A percentile compares a stretch with the other conserved stretches of the same genome.
Conservation (phyloP, 129 eudicot species). For the Daucus carota region DNA sequence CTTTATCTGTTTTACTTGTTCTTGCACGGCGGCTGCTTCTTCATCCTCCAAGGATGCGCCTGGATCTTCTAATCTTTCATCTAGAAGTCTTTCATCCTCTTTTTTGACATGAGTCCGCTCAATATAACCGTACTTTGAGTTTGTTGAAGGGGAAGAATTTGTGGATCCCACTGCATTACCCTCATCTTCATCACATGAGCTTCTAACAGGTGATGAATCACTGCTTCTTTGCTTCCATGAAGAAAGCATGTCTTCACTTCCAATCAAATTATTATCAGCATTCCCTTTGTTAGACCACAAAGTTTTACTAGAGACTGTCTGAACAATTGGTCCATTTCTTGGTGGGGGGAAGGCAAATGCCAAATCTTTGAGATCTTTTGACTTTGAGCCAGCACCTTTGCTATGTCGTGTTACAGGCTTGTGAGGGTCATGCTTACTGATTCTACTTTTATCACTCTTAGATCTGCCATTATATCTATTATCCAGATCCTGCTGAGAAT, state of each 20-base stretch:
- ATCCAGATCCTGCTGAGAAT: constrained; percentile 30
- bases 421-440: constrained; percentile 30
- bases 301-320: constrained; percentile 40
- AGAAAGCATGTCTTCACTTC: constrained; percentile 55
- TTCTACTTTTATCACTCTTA: constrained; percentile 38
- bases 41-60: constrained; percentile 87
- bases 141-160: constrained; percentile 73
- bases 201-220: constrained; percentile 66
- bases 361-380: constrained; percentile 38
- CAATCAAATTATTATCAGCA: constrained; percentile 21
- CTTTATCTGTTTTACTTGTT: constrained; percentile 94
- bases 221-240: constrained; percentile 69
- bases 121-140: constrained; percentile 59
- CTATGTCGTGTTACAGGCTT: constrained; percentile 24
- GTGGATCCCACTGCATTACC: constrained; percentile 43
- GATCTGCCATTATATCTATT: constrained; percentile 32
- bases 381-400: constrained; percentile 27
- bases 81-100: constrained; percentile 31
- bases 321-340: constrained; percentile 45
- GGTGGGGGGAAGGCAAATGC: constrained; percentile 93
- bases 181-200: constrained; percentile 64
- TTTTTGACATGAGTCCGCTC: constrained; percentile 42
- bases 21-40: constrained; percentile 96
- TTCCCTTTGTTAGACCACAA: constrained; percentile 54
- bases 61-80: constrained; percentile 55